These are phyloP conservation scores for Poteriospumella lacustris DNA, from an alignment of 108 stramenopile genomes.

Conservation along the genomic window DNA sequence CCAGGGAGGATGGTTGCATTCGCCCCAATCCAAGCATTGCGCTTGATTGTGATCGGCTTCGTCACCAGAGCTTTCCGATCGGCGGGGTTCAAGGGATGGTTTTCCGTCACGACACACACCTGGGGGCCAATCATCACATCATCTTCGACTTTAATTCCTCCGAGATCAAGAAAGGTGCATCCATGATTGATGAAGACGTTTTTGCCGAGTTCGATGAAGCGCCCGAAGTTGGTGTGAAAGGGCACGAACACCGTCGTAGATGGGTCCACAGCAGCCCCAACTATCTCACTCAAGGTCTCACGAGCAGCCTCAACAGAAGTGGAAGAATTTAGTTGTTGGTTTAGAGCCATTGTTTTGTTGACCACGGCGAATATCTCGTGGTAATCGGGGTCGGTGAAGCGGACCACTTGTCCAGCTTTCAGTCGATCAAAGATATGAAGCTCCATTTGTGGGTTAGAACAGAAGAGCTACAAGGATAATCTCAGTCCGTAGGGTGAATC, in stretches of 20 bases:
- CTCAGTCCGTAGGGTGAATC: no score
- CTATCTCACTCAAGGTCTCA: neutral
- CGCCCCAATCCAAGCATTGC: slow-evolving; percentile 4
- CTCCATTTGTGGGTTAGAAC: no score
- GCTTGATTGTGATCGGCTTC: neutral
- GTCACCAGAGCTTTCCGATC: neutral
- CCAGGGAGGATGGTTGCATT: neutral
- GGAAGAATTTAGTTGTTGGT: neutral
- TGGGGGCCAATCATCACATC: neutral
- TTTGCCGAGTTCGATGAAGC: neutral
- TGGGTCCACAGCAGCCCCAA: neutral
- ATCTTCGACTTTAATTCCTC: neutral
- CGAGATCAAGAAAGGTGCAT: neutral
- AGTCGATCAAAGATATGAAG: neutral
- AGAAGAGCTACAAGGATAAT: no score
- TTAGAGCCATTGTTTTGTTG: neutral
- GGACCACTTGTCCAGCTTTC: neutral
- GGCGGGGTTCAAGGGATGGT: neutral
- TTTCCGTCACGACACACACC: neutral
- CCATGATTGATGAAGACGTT: neutral
- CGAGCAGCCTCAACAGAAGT: neutral
- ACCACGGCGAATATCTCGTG: neutral
- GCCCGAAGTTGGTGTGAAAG: slow-evolving; percentile 6
- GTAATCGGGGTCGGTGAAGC: neutral
- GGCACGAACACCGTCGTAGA: neutral